Base-by-base conservation (phyloP, 2,329 filamentous ascomycete species). In the Sarocladium brachiariae region DNA sequence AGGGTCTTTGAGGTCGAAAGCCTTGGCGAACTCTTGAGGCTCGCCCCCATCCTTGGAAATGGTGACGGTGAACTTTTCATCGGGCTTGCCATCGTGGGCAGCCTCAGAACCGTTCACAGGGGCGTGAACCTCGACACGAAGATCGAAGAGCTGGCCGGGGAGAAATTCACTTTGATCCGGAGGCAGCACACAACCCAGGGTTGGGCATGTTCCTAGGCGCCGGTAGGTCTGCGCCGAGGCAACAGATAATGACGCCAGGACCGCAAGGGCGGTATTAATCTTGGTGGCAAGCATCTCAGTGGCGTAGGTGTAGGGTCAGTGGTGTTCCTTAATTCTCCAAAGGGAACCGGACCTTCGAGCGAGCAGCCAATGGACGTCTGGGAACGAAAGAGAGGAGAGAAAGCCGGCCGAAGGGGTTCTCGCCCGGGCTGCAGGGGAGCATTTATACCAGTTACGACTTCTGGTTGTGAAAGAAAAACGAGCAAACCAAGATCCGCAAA, bases 91-190 rank as follows among this genome's bases (percentile, higher is more conserved):
- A 52, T 78, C 68, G 57, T 82, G 79, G 54, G 81, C 87, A n/a
- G 83, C 83, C 67, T 93, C 87, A 33, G 85, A 87, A 56, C 89
- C 88, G 66, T 93, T 93, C 62, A 84, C 75, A 5, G 87, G 87
- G 9, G 87, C 86, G 63, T 92, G 87, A 25, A 93, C 80, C 65
- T 93, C 88, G 53, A 92, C 78, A 53, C 88, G 84, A 55, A 95
- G 83, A 63, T 93, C 89, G 61, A 93, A 93, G 65, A 80, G 84
- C 69, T 93, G 88, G 11, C 88, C 88, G 4, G 88, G 83, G 2
- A 95, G 77, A 70, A 93, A 93, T 61, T 93, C 88, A 56, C 85
- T 83, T 70, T 81, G 77, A 56, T 83, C 79, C 1, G 80, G 80
- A 13, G 80, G 80, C 13, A 83, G 67, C 43, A 83, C 68, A 57